A percentile compares a stretch with the other conserved stretches of the same genome.
Conservation (phyloP, 2,329 filamentous ascomycete species). For the Botrytis galanthina region DNA sequence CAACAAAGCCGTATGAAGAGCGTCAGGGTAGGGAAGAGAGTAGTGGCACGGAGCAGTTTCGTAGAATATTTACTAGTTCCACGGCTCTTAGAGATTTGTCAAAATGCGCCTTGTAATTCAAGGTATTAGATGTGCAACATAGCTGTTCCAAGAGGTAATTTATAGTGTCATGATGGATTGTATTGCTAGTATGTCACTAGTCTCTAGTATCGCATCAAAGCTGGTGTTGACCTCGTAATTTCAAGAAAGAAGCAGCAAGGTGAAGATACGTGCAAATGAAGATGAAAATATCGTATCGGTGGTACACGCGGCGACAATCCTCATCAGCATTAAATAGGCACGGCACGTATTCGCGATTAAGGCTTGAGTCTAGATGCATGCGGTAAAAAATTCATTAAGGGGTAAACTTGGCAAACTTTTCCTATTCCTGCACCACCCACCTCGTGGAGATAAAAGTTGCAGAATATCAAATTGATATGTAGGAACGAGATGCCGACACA, state of each 20-base stretch:
- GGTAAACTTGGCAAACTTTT: neutral
- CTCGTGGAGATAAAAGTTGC: neutral
- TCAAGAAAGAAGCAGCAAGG: neutral
- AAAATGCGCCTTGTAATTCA: neutral
- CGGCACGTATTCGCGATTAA: neutral
- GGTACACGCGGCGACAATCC: neutral
- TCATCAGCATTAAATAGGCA: neutral
- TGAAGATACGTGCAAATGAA: neutral
- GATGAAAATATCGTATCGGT: neutral
- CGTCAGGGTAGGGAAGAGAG: neutral
- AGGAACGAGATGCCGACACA: neutral
- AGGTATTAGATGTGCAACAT: neutral
- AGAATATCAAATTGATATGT: neutral
- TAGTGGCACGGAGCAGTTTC: neutral
- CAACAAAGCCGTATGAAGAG: neutral
- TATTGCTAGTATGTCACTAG: neutral
- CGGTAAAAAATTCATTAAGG: neutral
- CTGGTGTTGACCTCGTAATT: neutral
- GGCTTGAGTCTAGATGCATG: neutral
- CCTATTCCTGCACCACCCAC: neutral
- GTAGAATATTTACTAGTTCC: neutral
- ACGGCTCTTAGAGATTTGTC: neutral
- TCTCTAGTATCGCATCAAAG: neutral
- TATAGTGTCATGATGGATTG: neutral
- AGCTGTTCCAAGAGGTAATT: neutral